phyloP scores from a whole-genome alignment of 2,329 filamentous ascomycete genomes.

The Ilyonectria destructans region DNA sequence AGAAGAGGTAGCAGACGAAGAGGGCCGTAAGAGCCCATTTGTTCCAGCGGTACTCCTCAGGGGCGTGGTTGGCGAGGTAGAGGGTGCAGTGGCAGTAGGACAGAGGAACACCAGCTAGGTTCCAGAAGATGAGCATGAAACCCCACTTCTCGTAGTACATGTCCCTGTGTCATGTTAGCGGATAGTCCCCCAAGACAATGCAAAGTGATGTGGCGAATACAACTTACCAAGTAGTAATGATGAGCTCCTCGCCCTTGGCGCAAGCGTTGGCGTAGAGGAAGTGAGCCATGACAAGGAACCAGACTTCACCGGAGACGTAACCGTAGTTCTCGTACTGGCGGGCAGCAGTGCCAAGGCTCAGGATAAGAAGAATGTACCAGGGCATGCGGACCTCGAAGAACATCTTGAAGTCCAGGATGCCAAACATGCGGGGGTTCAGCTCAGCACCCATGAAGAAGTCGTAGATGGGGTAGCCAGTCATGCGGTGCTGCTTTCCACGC shows the following conservation, averaged over 20 bases:
- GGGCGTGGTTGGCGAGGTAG: slow-evolving; percentile 88
- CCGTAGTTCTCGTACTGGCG: slow-evolving; percentile 90
- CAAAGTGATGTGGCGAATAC: not conserved
- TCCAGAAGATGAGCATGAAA: slow-evolving; percentile 99
- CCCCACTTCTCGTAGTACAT: slow-evolving; percentile 99
- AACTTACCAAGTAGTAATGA: slow-evolving; percentile 82
- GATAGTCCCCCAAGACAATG: not conserved
- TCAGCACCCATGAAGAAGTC: slow-evolving; percentile 97
- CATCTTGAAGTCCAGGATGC: slow-evolving; percentile 94
- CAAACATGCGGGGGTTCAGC: slow-evolving; percentile 90
- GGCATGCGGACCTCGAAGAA: slow-evolving; percentile 95
- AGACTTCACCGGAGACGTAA: slow-evolving; percentile 88
- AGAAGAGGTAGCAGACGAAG: slow-evolving; percentile 82
- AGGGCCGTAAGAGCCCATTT: slow-evolving; percentile 76
- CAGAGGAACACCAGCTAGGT: slow-evolving; percentile 90
- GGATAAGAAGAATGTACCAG: slow-evolving; percentile 91
- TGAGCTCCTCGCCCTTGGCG: slow-evolving; percentile 92
- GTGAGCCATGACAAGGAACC: slow-evolving; percentile 89
- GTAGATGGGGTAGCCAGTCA: slow-evolving; percentile 89
- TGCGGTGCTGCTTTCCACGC: slow-evolving; percentile 89
- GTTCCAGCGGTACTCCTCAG: slow-evolving; percentile 84
- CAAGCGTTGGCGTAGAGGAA: slow-evolving; percentile 95
- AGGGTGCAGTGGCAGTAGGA: slow-evolving; percentile 96
- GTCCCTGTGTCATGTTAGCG: slow-evolving; percentile 65
- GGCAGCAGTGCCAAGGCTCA: slow-evolving; percentile 82